These are phyloP conservation scores for Podospora anserina DNA, from an alignment of 495 filamentous ascomycete genomes.

Conservation along the genomic window DNA sequence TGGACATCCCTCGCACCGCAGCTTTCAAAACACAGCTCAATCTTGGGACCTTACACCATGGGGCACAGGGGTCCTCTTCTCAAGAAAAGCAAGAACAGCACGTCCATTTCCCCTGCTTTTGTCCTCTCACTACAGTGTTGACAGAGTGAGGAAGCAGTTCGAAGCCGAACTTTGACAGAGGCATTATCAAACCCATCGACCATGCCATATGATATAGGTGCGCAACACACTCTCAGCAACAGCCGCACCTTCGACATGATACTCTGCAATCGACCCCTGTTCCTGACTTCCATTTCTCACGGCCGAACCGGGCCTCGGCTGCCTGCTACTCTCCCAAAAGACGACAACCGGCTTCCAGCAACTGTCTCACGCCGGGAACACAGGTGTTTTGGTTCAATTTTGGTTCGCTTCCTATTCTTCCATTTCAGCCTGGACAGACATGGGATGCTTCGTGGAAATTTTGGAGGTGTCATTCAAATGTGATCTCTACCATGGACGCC, in stretches of 20 bases:
- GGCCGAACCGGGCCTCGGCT: background rate
- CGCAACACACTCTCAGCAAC: no score
- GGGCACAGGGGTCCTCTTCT: background rate
- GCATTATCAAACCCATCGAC: background rate
- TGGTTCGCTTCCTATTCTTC: background rate
- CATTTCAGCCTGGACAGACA: background rate
- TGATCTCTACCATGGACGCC: background rate
- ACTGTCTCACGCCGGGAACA: conserved; percentile 1
- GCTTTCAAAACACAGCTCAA: conserved; percentile 6
- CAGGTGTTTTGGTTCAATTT: background rate
- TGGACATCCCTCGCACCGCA: conserved; percentile 7
- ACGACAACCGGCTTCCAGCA: background rate
- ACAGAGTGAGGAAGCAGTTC: background rate
- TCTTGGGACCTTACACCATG: background rate
- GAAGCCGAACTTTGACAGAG: background rate
- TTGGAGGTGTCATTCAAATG: background rate
- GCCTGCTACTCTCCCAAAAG: background rate
- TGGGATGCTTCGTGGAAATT: background rate
- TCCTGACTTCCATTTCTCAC: background rate
- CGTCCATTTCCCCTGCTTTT: no score
- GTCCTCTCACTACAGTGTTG: no score
- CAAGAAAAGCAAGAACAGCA: background rate
- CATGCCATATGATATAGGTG: no score
- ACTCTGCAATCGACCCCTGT: background rate
- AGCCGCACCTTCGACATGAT: background rate